Conservation (phyloP, 2,329 filamentous ascomycete species). For the Chalaropsis thielavioides region DNA sequence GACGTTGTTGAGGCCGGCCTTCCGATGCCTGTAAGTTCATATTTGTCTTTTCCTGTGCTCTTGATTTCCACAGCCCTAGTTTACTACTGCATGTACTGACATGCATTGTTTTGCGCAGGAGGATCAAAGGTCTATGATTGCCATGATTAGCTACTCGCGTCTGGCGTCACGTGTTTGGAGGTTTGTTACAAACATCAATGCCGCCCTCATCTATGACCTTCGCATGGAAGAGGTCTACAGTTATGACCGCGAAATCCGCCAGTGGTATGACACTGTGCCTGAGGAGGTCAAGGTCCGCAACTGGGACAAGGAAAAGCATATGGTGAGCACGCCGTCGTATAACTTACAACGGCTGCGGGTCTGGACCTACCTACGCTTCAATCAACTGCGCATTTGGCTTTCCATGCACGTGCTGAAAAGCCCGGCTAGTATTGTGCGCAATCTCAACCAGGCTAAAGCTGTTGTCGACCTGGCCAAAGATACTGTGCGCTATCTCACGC, state of each 20-base stretch:
- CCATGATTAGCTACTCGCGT: slow-evolving; percentile 73
- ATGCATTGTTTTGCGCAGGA: slow-evolving; percentile 25
- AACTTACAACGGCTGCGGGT: slow-evolving; percentile 62
- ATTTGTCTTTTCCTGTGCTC: background rate
- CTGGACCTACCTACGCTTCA: slow-evolving; percentile 71
- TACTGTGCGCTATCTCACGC: slow-evolving; percentile 55
- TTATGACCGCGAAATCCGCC: slow-evolving; percentile 68
- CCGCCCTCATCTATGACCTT: slow-evolving; percentile 45
- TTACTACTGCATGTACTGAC: slow-evolving; percentile 19
- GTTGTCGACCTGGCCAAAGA: slow-evolving; percentile 64
- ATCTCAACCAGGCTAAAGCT: slow-evolving; percentile 57
- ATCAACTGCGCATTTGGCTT: slow-evolving; percentile 80
- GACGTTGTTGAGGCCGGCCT: slow-evolving; percentile 69
- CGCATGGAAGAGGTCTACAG: slow-evolving; percentile 62
- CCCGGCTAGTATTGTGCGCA: slow-evolving; percentile 64
- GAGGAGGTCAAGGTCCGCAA: slow-evolving; percentile 43
- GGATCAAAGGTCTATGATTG: slow-evolving; percentile 54
- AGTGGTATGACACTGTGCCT: slow-evolving; percentile 71
- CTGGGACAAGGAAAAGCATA: slow-evolving; percentile 40
- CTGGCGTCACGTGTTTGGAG: slow-evolving; percentile 80
- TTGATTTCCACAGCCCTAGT: background rate
- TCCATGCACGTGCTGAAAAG: slow-evolving; percentile 80
- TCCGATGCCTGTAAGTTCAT: slow-evolving; percentile 55
- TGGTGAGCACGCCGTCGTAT: slow-evolving; percentile 44
- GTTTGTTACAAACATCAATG: slow-evolving; percentile 56